Base-by-base conservation (phyloP, 257 asterid species). In the Przewalskia tangutica region DNA sequence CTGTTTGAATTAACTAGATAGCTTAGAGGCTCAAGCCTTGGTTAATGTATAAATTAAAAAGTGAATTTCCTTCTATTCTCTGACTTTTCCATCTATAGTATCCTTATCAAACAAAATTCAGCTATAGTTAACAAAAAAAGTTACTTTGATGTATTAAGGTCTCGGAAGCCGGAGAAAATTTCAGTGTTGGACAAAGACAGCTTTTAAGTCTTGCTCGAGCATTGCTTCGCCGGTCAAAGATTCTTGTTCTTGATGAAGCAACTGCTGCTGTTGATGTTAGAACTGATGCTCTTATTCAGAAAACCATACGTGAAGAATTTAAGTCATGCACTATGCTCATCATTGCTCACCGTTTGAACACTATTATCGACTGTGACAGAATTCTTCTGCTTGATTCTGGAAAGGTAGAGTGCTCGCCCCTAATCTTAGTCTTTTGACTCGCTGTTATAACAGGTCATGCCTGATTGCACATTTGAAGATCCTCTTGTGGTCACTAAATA, bases 171-270 rank as follows among this genome's bases (percentile, higher is more conserved):
- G 98, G 99, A 56, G 98, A 95, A 84, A 95, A 95, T 86, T 95
- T 95, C 91, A 95, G 99, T 60, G 99, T 95, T 64, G 99, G 99
- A 68, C 99, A 95, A 89, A 82, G 99, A 81, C 99, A 95, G 81
- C 87, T 95, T 71, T 84, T 95, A 77, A 90, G 96, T 88, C 99
- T 95, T 85, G 92, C 99, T 46, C 92, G 99, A 63, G 98, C 99
- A 82, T 84, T 95, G 78, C 97, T 95, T 60, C 97, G 99, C 51
- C 83, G 99, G 88, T 91, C 99, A 17, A 95, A 95, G 86, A 95
- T 95, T 85, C 99, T 95, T 6, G 98, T 95, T 85, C 97, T 95
- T 80, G 99, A 94, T 84, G 99, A 95, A 91, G 99, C 98, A 63
- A 95, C 99, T 4, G 99, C 99, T 20, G 99, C 99, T 59, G 98